Conservation (phyloP, 140 eudicot genomes). For the Flaveria floridana region DNA sequence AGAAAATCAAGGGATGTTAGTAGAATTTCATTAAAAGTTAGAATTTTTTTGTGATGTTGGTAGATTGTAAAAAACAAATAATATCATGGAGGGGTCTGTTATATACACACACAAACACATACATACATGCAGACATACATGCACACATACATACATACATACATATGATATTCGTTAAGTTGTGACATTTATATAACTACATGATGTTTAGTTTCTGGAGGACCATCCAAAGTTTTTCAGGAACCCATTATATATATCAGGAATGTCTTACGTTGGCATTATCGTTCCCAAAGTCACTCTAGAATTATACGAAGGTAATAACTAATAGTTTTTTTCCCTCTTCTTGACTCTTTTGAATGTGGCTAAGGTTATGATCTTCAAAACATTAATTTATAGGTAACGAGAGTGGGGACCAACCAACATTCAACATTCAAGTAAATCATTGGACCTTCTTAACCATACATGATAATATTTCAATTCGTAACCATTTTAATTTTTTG, state of each 20-base stretch:
- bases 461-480: too few species aligned
- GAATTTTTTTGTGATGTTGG: too few species aligned
- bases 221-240: slow-evolving; percentile 35
- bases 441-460: neutral
- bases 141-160: too few species aligned
- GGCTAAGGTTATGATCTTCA: neutral
- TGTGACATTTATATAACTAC: neutral
- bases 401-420: slow-evolving; percentile 29
- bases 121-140: too few species aligned
- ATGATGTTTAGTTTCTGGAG: slow-evolving; percentile 41
- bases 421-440: slow-evolving; percentile 29
- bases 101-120: too few species aligned
- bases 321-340: neutral
- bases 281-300: slow-evolving; percentile 34
- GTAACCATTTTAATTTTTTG: too few species aligned
- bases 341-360: neutral
- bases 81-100: too few species aligned
- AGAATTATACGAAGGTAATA: slow-evolving; percentile 29
- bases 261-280: slow-evolving; percentile 52
- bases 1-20: too few species aligned
- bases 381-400: slow-evolving; percentile 7
- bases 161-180: neutral
- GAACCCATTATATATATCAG: slow-evolving; percentile 43
- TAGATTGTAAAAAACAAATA: too few species aligned
- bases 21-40: too few species aligned